These are phyloP conservation scores for Trichoderma guizhouense DNA, from an alignment of 2,329 filamentous ascomycete genomes.

Conservation along the genomic window DNA sequence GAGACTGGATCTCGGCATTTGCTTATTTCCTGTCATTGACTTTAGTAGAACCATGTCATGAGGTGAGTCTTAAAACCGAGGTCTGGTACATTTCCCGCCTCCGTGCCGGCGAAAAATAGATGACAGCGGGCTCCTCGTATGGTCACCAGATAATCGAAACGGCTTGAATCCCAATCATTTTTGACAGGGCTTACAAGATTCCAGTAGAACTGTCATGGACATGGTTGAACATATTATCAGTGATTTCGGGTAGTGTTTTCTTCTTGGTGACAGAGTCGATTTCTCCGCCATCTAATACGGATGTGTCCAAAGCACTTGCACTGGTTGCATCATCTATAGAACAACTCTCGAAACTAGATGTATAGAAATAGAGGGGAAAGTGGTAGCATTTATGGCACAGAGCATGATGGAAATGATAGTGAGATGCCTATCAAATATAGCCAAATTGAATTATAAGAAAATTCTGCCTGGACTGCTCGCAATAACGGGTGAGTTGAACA, in stretches of 20 bases:
- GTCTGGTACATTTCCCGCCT: not conserved
- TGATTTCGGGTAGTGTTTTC: not conserved
- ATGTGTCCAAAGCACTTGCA: not conserved
- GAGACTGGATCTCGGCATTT: not conserved
- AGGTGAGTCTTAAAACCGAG: not conserved
- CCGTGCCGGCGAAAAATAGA: not conserved
- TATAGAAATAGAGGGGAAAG: not conserved
- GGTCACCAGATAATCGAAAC: no score
- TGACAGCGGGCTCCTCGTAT: not conserved
- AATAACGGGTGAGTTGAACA: not conserved
- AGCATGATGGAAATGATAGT: not conserved
- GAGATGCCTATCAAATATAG: not conserved
- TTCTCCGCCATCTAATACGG: not conserved
- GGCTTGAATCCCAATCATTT: not conserved
- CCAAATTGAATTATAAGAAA: not conserved
- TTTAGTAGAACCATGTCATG: not conserved
- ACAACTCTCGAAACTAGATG: not conserved
- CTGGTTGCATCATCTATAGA: not conserved
- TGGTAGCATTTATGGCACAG: not conserved
- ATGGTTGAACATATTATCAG: not conserved
- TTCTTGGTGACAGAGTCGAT: fast-evolving
- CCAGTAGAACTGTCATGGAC: not conserved
- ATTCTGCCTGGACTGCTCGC: not conserved
- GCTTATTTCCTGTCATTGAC: not conserved
- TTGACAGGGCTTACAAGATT: not conserved